Evolutionary conservation across 495 filamentous ascomycete species (phyloP).

Genomic region (Aspergillus heteromorphus): DNA sequence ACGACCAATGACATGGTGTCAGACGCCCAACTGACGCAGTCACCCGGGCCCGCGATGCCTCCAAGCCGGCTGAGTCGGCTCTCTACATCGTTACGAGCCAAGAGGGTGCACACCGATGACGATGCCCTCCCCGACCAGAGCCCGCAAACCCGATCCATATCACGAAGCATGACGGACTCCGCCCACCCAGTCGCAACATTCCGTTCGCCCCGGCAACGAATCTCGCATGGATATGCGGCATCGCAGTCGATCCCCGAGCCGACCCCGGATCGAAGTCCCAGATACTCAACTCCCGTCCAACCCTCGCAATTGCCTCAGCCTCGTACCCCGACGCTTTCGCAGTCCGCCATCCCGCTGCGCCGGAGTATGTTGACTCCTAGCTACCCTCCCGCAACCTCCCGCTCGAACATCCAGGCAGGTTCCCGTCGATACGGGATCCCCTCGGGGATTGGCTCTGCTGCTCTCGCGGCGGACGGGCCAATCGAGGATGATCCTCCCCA

Average conservation of each 20-base stretch:
- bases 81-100: conserved; percentile 33
- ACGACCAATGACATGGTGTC: conserved; percentile 6
- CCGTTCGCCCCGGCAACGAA: conserved; percentile 33
- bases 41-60: conserved; percentile 25
- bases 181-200: conserved; percentile 24
- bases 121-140: conserved; percentile 20
- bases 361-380: conserved; percentile 38
- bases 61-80: conserved; percentile 34
- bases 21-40: conserved; percentile 24
- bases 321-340: conserved; percentile 38
- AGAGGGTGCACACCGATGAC: conserved; percentile 30
- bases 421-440: conserved; percentile 42
- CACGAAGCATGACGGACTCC: conserved; percentile 37
- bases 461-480: neutral
- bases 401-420: conserved; percentile 41
- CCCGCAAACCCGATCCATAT: conserved; percentile 28
- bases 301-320: conserved; percentile 24
- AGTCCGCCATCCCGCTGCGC: conserved; percentile 37
- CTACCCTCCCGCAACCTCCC: conserved; percentile 38
- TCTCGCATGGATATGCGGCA: conserved; percentile 38
- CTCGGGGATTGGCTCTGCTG: conserved; percentile 21
- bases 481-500: conserved; percentile 23
- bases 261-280: conserved; percentile 22
- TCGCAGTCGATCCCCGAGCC: conserved; percentile 21
- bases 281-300: conserved; percentile 18